These are phyloP conservation scores for Lentinus brumalis DNA, from an alignment of 768 basidiomycete genomes.

Conservation along the genomic window DNA sequence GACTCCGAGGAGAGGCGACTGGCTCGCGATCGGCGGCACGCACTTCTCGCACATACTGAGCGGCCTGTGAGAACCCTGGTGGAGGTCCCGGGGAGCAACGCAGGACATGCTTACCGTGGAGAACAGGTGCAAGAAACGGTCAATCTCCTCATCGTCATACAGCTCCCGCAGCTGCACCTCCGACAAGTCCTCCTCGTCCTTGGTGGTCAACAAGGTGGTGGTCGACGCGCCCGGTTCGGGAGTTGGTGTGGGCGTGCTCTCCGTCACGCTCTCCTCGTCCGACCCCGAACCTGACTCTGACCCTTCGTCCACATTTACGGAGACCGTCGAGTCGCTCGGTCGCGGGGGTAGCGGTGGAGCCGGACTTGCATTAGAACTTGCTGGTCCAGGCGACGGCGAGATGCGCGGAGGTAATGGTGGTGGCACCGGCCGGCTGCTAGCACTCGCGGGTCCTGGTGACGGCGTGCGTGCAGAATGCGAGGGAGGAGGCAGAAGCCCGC, in stretches of 20 bases:
- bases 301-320: not conserved
- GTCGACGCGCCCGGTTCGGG: not conserved
- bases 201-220: not conserved
- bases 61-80: not conserved
- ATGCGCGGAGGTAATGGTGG: not conserved
- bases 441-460: too few relatives aligned
- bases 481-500: too few relatives aligned
- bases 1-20: not conserved
- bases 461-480: too few relatives aligned
- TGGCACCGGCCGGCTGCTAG: too few relatives aligned
- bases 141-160: slow-evolving; percentile 66
- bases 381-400: not conserved
- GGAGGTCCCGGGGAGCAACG: not conserved
- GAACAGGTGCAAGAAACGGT: slow-evolving; percentile 62
- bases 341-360: not conserved
- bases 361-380: not conserved
- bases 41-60: slow-evolving; percentile 64
- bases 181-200: slow-evolving; percentile 38
- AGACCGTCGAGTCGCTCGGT: not conserved
- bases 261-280: not conserved
- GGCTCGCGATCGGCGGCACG: slow-evolving; percentile 27
- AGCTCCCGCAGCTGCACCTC: slow-evolving; percentile 57
- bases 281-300: not conserved
- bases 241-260: not conserved
- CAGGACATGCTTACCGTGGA: slow-evolving; percentile 46